Conservation (phyloP, 352 stramenopile species). For the Phytophthora foliorum region DNA sequence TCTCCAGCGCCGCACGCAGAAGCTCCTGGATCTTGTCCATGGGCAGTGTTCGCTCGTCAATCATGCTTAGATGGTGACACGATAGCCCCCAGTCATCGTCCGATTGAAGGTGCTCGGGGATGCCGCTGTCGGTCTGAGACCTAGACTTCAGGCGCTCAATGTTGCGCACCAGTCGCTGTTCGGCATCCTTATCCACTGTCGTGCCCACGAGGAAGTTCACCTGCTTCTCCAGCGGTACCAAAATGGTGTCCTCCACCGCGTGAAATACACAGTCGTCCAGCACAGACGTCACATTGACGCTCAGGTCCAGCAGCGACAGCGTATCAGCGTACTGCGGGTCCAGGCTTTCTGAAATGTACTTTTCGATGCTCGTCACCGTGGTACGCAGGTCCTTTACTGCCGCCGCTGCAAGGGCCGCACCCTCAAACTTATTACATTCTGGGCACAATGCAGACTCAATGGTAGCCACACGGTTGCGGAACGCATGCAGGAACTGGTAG, state of each 20-base stretch:
- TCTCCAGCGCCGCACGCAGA: slow-evolving; percentile 75
- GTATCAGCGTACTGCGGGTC: slow-evolving; percentile 73
- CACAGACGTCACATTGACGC: slow-evolving; percentile 57
- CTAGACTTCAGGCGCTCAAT: slow-evolving; percentile 74
- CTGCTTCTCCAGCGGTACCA: slow-evolving; percentile 78
- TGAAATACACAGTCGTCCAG: slow-evolving; percentile 79
- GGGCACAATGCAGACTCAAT: slow-evolving; percentile 72
- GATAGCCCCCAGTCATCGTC: slow-evolving; percentile 84
- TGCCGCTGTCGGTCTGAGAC: slow-evolving; percentile 79
- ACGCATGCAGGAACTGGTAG: slow-evolving; percentile 79
- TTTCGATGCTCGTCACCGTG: slow-evolving; percentile 81
- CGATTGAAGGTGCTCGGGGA: slow-evolving; percentile 78
- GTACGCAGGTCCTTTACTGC: slow-evolving; percentile 74
- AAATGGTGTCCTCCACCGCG: slow-evolving; percentile 82
- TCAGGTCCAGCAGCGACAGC: slow-evolving; percentile 68
- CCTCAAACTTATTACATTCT: slow-evolving; percentile 64
- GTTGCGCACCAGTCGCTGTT: slow-evolving; percentile 62
- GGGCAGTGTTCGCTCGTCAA: slow-evolving; percentile 78
- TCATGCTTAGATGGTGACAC: slow-evolving; percentile 86
- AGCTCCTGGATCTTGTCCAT: slow-evolving; percentile 88
- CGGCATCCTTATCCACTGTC: slow-evolving; percentile 67
- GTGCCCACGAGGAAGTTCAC: slow-evolving; percentile 76
- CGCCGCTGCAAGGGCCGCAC: slow-evolving; percentile 55
- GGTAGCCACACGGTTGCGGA: slow-evolving; percentile 74
- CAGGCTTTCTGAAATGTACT: slow-evolving; percentile 77